Evolutionary conservation across 1,284 basidiomycete genomes (phyloP), one percentile per base, ranked within the genome.

Genomic region (Boletellus deceptivus): DNA sequence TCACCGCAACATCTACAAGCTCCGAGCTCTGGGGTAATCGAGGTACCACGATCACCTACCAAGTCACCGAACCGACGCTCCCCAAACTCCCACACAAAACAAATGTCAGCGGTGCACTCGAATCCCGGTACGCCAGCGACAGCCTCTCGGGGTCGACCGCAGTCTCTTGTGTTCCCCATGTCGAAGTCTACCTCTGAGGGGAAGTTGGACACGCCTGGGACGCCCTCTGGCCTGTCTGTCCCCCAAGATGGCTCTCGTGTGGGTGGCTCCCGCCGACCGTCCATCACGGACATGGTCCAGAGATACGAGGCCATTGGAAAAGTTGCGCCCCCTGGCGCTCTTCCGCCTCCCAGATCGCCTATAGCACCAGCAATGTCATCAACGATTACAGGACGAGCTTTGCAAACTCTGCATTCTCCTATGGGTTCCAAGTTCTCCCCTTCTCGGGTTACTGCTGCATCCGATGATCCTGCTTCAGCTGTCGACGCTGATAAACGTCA

Each of bases 211-310:
- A 64, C 29, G 49, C 73, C 38, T 56, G 44, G 60, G 29, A 59
- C 68, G 10, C 59, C 70, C n/a, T 63, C 71, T 35, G 68, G 67
- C 20, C 68, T 82, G 10, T 60, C 71, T 34, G 72, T 78, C 35
- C 78, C 79, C 3, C 70, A 69, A 43, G 73, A 75, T 16, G 72
- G 67, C 44, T 68, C 72, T 37, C 74, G 75, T 24, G 60, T 67
- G 13, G 59, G 54, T 8, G 54, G 55, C 11, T 0, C 61, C 8
- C 76, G 89, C 18, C 75, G 89, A 42, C 86, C 83, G 16, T 91
- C 89, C 0, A 91, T 91, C 54, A 82, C 88, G 42, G 83, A 91
- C 60, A 89, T 91, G 78, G 89, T 91, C 18, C 85, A 87, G 56
- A 77, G 74, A 39, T 91, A 83, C 63, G 89, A 91, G 66, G 79